These are phyloP conservation scores for Beauveria scarabaeidicola DNA, from an alignment of 2,329 filamentous ascomycete species.

Conservation along the genomic window DNA sequence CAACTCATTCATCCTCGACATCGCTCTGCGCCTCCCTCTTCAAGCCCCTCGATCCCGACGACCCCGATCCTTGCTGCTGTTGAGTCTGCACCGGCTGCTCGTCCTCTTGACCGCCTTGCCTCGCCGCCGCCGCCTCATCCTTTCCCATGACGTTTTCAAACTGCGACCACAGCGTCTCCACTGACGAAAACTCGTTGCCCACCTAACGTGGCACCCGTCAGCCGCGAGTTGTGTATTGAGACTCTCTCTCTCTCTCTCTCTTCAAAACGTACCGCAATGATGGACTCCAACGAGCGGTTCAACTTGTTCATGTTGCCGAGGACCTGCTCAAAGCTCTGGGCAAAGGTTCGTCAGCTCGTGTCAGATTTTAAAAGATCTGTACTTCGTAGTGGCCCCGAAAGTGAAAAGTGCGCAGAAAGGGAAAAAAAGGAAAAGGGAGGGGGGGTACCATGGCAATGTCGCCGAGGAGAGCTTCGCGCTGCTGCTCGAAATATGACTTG, in stretches of 20 bases:
- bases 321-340: constrained; percentile 75
- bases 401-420: background rate
- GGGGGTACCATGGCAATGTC: constrained; percentile 60
- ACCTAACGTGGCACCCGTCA: constrained; percentile 43
- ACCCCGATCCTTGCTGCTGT: constrained; percentile 8
- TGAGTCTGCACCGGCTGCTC: constrained; percentile 13
- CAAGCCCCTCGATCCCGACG: background rate
- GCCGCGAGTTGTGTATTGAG: background rate
- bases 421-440: background rate
- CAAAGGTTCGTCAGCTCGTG: no score
- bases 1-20: background rate
- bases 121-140: constrained; percentile 30
- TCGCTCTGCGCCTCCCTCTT: constrained; percentile 10
- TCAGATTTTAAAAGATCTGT: no score
- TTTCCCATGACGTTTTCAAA: constrained; percentile 95
- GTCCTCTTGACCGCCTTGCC: constrained; percentile 18
- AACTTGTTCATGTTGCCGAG: constrained; percentile 94
- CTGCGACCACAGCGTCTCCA: constrained; percentile 93
- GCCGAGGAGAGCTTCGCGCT: constrained; percentile 60
- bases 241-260: background rate
- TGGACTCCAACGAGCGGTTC: constrained; percentile 83
- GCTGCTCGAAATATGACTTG: constrained; percentile 66
- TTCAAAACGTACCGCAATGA: constrained; percentile 59
- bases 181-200: constrained; percentile 93
- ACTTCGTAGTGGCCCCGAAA: no score